These are phyloP conservation scores for Kwoniella shandongensis DNA, from an alignment of 768 basidiomycete species.

Conservation along the genomic window DNA sequence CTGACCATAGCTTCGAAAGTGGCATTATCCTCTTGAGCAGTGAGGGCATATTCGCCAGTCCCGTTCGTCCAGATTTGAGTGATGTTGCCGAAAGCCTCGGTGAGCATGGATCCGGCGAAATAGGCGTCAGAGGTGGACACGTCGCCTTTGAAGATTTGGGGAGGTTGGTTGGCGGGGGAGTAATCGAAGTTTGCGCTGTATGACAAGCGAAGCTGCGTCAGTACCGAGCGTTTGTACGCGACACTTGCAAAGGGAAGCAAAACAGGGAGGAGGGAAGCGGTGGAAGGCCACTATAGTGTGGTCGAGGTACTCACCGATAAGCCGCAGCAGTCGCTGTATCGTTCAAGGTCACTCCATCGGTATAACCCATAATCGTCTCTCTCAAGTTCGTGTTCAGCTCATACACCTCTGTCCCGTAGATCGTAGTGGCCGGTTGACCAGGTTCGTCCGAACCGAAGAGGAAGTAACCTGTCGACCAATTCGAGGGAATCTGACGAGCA, in stretches of 20 bases:
- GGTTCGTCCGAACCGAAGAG: conserved; percentile 50
- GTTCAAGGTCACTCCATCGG: conserved; percentile 50
- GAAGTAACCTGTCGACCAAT: conserved; percentile 56
- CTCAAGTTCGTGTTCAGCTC: conserved; percentile 57
- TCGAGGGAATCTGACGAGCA: conserved; percentile 55
- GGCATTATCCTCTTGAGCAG: conserved; percentile 57
- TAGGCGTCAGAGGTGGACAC: conserved; percentile 55
- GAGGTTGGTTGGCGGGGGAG: conserved; percentile 52
- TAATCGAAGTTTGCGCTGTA: conserved; percentile 45
- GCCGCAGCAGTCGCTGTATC: conserved; percentile 50
- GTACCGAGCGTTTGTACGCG: no score
- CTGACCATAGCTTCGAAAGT: conserved; percentile 55
- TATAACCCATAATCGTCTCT: conserved; percentile 46
- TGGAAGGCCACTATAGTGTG: background rate
- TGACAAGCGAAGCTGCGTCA: background rate
- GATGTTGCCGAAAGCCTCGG: conserved; percentile 55
- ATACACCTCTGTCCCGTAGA: conserved; percentile 59
- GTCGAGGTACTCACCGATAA: conserved; percentile 39
- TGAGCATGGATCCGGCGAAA: conserved; percentile 54
- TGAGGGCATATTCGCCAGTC: conserved; percentile 27
- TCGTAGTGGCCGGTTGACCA: conserved; percentile 35
- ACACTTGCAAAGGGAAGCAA: no score
- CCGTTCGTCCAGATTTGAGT: conserved; percentile 53
- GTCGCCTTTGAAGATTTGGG: conserved; percentile 52
- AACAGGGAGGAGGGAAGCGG: background rate